A percentile compares a stretch with the other conserved stretches of the same genome.
phyloP scores from a whole-genome alignment of 2,329 filamentous ascomycete genomes.

The Aspergillus alliaceus region DNA sequence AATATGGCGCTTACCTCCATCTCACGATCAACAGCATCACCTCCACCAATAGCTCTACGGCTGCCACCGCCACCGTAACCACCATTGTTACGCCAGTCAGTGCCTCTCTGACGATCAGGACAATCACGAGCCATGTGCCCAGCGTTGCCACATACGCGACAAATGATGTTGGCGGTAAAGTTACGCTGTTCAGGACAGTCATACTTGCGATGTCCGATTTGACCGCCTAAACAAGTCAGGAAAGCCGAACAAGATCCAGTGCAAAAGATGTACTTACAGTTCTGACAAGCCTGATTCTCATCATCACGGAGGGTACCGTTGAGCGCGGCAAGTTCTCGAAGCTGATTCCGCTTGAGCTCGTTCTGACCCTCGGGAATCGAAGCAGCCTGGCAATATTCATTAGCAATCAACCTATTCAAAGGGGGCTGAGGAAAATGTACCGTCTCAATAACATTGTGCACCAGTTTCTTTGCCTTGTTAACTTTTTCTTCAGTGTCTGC shows the following conservation, averaged over 20 bases:
- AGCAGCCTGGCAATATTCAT: slow-evolving; percentile 66
- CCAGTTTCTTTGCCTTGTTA: slow-evolving; percentile 97
- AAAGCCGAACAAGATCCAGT: neutral
- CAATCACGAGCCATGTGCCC: slow-evolving; percentile 98
- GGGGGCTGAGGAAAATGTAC: slow-evolving; percentile 56
- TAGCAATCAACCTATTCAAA: slow-evolving; percentile 17
- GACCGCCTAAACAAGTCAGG: slow-evolving; percentile 61
- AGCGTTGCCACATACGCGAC: slow-evolving; percentile 94
- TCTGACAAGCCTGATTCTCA: slow-evolving; percentile 98
- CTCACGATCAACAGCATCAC: slow-evolving; percentile 87
- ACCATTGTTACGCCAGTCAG: slow-evolving; percentile 83
- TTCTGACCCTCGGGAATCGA: slow-evolving; percentile 99
- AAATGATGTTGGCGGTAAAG: slow-evolving; percentile 99
- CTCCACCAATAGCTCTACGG: slow-evolving; percentile 68
- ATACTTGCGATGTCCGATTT: slow-evolving; percentile 98
- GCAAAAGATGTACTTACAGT: slow-evolving; percentile 60
- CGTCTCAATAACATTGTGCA: slow-evolving; percentile 98
- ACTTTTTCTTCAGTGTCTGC: slow-evolving; percentile 99
- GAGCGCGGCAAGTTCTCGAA: slow-evolving; percentile 93
- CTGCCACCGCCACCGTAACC: slow-evolving; percentile 46
- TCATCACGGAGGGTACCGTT: slow-evolving; percentile 99
- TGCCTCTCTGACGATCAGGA: slow-evolving; percentile 87
- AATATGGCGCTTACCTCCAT: slow-evolving; percentile 72
- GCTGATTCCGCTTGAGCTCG: slow-evolving; percentile 97
- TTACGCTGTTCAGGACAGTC: slow-evolving; percentile 97